A percentile compares a stretch with the other conserved stretches of the same genome.
Evolutionary conservation across 352 stramenopile genomes (phyloP).

Genomic region (Phytophthora macrochlamydospora): DNA sequence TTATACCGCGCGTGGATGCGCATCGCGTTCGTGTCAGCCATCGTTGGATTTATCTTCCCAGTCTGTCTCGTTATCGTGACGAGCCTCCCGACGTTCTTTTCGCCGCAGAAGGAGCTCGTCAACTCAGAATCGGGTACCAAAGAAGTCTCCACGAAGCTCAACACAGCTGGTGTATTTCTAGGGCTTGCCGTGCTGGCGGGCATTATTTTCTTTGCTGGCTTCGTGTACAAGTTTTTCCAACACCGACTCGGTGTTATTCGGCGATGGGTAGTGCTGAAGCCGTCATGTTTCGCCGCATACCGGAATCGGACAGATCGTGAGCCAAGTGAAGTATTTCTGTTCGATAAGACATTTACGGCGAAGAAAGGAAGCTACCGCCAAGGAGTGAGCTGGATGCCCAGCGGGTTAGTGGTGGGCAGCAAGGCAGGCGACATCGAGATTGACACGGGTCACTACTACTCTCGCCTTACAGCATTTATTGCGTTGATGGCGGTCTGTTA

Average conservation of each 20-base stretch:
- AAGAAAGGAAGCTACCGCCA: constrained; percentile 82
- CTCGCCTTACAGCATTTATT: constrained; percentile 67
- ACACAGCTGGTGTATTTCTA: constrained; percentile 59
- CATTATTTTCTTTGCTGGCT: constrained; percentile 72
- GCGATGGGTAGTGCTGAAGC: constrained; percentile 88
- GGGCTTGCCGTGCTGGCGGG: constrained; percentile 52
- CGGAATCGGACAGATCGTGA: constrained; percentile 74
- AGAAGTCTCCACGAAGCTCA: constrained; percentile 53
- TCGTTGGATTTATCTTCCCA: constrained; percentile 85
- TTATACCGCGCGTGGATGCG: constrained; percentile 88
- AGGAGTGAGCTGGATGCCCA: constrained; percentile 89
- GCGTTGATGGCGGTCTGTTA: constrained; percentile 72
- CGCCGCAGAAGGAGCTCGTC: constrained; percentile 62
- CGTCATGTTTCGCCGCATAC: constrained; percentile 85
- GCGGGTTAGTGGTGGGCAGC: constrained; percentile 79
- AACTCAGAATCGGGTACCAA: constrained; percentile 38
- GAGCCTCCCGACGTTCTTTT: constrained; percentile 71
- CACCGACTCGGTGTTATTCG: constrained; percentile 85
- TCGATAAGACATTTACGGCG: constrained; percentile 84
- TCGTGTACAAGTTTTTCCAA: constrained; percentile 91
- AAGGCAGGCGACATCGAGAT: constrained; percentile 85
- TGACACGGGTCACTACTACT: constrained; percentile 89
- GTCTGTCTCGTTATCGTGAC: constrained; percentile 76
- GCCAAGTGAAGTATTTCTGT: constrained; percentile 86
- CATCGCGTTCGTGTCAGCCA: constrained; percentile 79